Evolutionary conservation across 768 basidiomycete species (phyloP).

Genomic region (Sarcodon aspratus): DNA sequence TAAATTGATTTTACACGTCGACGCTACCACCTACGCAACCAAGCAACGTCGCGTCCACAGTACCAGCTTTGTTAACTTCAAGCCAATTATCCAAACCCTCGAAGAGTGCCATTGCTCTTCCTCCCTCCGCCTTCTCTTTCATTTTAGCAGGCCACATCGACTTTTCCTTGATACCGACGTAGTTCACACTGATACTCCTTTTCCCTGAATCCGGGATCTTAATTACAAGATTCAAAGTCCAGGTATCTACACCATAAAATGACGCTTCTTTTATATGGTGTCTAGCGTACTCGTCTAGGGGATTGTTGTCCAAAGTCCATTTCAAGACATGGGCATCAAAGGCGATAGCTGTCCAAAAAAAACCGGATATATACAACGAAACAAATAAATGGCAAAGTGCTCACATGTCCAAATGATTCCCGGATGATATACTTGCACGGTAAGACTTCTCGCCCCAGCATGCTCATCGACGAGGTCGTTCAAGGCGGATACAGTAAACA

Average conservation of each 20-base stretch:
- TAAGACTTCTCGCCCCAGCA: constrained; percentile 59
- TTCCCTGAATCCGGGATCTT: constrained; percentile 28
- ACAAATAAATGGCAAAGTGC: not conserved
- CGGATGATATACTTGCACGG: constrained; percentile 62
- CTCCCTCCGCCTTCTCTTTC: constrained; percentile 32
- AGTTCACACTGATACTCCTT: constrained; percentile 48
- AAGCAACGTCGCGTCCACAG: constrained; percentile 56
- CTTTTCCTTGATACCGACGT: constrained; percentile 72
- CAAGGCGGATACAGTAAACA: constrained; percentile 44
- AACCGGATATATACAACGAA: not conserved
- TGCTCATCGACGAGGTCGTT: constrained; percentile 42
- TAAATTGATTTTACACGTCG: constrained; percentile 23
- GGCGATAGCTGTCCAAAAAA: constrained; percentile 49
- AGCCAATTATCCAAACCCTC: constrained; percentile 69
- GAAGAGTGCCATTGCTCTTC: constrained; percentile 63
- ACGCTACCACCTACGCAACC: constrained; percentile 61
- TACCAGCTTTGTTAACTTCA: constrained; percentile 45
- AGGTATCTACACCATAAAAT: constrained; percentile 67
- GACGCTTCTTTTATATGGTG: constrained; percentile 92
- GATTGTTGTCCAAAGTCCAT: constrained; percentile 76
- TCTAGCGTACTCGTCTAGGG: constrained; percentile 61
- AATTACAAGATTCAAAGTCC: constrained; percentile 63
- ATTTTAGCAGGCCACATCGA: constrained; percentile 74
- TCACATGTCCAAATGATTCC: constrained; percentile 79
- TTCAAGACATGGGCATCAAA: constrained; percentile 84